Evolutionary conservation across 2,329 filamentous ascomycete species (phyloP), one percentile per base, ranked within the genome.

Genomic region (Aspergillus awamori): DNA sequence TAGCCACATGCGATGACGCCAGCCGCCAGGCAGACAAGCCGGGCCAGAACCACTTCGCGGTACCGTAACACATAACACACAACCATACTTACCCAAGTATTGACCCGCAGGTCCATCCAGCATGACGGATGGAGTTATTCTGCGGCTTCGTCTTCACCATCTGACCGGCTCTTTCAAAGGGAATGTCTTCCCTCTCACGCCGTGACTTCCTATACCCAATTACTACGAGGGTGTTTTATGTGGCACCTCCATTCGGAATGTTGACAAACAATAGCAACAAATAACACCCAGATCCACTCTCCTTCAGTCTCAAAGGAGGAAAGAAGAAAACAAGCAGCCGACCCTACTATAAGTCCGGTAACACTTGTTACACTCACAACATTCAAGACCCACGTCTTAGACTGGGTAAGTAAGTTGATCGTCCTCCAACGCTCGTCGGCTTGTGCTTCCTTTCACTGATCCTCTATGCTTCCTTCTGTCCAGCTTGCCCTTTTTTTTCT

Each of bases 321-420:
- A 36, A 36, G 33, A 36, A 36, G 33, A 36, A 58, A 51, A 49
- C 41, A 28, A 53, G 36, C 36, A 22, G 36, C 38, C 48, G 20
- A 53, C 11, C n/a, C n/a, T 45, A 30, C 53, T 30, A 43, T 33
- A 55, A 30, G 47, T 33, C 47, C 26, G 47, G 47, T 51, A 51
- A 51, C 47, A 51, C 47, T 30, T 60, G 58, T 60, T 60, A 60
- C 58, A 56, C 47, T 51, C 33, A 26, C 30, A 55, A n/a, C 38
- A 45, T 41, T 56, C 43, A 43, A 52, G 60, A 61, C 66, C 57
- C 54, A 61, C 62, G 58, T 57, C 60, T 56, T 62, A 48, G 39
- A 49, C 45, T 60, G 60, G 63, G 61, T 65, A 65, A 64, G 61
- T 65, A 65, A 64, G 60, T 61, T 69, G 65, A 58, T 58, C 24